phyloP scores from a whole-genome alignment of 2,329 filamentous ascomycete species.

The Pezicula neosporulosa region DNA sequence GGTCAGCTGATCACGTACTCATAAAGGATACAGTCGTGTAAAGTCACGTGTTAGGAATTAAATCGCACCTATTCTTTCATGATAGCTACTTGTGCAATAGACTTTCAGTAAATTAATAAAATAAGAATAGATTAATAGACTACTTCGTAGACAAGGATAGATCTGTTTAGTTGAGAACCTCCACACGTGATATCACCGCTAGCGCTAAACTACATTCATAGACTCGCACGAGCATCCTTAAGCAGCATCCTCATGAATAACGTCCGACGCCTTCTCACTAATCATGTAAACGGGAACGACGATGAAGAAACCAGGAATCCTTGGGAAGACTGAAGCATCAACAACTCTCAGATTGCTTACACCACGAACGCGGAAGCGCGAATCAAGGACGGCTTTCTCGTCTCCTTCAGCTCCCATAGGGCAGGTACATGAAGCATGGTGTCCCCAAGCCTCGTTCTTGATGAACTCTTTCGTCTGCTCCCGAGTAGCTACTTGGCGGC shows the following conservation, averaged over 20 bases:
- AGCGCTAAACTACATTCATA: no score
- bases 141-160: no score
- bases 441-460: constrained; percentile 48
- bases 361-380: constrained; percentile 30
- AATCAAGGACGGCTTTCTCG: constrained; percentile 40
- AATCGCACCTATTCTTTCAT: no score
- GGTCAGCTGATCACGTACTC: no score
- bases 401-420: constrained; percentile 47
- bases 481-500: constrained; percentile 29
- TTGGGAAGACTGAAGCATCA: constrained; percentile 55
- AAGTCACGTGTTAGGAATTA: no score
- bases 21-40: no score
- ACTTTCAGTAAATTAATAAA: no score
- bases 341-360: constrained; percentile 48
- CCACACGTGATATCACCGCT: no score
- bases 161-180: no score
- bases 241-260: constrained; percentile 1
- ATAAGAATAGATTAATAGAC: no score
- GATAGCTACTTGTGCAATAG: no score
- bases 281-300: constrained; percentile 51
- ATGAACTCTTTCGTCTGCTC: constrained; percentile 39
- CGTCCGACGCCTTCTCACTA: constrained; percentile 50
- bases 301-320: constrained; percentile 47
- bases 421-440: constrained; percentile 52
- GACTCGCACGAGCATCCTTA: background rate